Evolutionary conservation across 2,329 filamentous ascomycete genomes (phyloP), one percentile per base, ranked within the genome.

Genomic region (Diaporthe eres): DNA sequence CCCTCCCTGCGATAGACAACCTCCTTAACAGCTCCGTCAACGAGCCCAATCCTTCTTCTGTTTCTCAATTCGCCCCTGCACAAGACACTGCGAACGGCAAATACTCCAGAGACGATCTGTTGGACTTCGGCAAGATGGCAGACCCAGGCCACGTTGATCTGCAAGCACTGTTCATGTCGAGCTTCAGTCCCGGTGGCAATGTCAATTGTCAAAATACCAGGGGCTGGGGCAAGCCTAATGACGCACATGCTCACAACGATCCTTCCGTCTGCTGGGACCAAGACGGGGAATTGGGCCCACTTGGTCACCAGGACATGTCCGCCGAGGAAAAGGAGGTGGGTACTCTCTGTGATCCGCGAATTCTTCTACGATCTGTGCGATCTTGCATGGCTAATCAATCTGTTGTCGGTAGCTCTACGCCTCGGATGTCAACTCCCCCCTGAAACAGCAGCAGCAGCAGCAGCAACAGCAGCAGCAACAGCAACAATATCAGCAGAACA

Each of bases 191-290:
- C 39, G 65, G 74, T 34, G 90, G 92, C 75, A 90, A 92, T 70
- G 86, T 91, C 55, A 95, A 95, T 79, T 92, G 93, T 82, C 81
- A 88, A 84, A 81, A 87, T 79, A 80, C 90, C 84, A 85, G 92
- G 83, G 90, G 91, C 72, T 98, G 95, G 95, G 94, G 94, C 71
- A 95, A 96, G 83, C 89, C 88, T 79, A 90, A 91, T 75, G 95
- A 98, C 78, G 90, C 90, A 76, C 93, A 95, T 78, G 87, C 90
- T 77, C 92, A 92, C 75, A 91, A 94, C 81, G 95, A 96, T 60
- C 94, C 96, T n/a, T 95, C 97, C 77, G 91, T 96, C 57, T 98
- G 96, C 84, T 99, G 96, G 97, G 94, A 98, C 81, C 85, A 90
- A 75, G 89, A 90, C 76, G 95, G 94, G 34, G 89, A 90, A 72